Base-by-base conservation (phyloP, 1,284 basidiomycete genomes). In the Coriolopsis trogii region DNA sequence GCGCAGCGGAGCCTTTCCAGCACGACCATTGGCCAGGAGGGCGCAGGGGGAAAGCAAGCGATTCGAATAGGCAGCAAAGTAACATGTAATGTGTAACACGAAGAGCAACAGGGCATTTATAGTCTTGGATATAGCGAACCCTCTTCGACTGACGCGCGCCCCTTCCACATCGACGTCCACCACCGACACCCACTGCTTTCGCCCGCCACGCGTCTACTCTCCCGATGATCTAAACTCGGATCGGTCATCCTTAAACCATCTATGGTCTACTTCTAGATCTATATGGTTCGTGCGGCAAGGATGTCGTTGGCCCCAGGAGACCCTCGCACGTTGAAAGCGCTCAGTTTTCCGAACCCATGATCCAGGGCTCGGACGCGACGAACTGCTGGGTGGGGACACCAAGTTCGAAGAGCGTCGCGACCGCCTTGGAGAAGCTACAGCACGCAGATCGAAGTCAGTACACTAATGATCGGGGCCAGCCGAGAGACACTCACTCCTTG, bases 311-410 rank as follows among this genome's bases (percentile, higher is more conserved):
- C n/a, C n/a, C n/a, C 23, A 31, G 28, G 30, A 10, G 29, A 7
- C 21, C n/a, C n/a, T n/a, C 36, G 25, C 18, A 36, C 4, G 9
- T 15, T 9, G 30, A 23, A 13, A 33, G 15, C 38, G 38, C 45
- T 29, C 44, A 61, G 68, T 87, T 76, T 65, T 91, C 88, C 24
- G 87, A 82, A 38, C 77, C 62, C 77, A 95, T 68, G 55, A 71
- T 70, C 90, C 90, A 93, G 15, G 84, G 81, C 63, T 93, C 87
- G 12, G 80, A 61, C 28, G 81, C 58, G 51, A 80, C 81, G 64
- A 85, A 92, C 73, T 96, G 93, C 48, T 81, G 68, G 16, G 78
- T 72, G 39, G 94, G 94, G 7, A 96, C 91, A 62, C 94, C 94
- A 49, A 95, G 87, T 75, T 96, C 94, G 61, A 96, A 85, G 37